These are phyloP conservation scores for Escovopsis sp. DNA, from an alignment of 2,329 filamentous ascomycete species.

Conservation along the genomic window DNA sequence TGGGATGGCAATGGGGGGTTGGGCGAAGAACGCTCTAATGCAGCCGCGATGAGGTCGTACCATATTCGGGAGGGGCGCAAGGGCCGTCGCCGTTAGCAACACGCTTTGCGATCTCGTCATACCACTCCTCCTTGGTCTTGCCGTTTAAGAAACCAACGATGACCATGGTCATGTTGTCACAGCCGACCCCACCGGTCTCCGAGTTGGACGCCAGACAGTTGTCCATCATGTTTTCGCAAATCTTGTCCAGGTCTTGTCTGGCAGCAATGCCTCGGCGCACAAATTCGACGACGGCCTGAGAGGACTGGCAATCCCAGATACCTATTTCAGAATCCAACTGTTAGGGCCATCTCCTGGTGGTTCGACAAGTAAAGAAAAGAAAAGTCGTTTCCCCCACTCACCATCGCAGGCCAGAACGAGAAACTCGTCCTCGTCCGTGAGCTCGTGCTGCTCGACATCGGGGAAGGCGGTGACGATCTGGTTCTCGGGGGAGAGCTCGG, in stretches of 20 bases:
- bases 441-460: slow-evolving; percentile 81
- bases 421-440: slow-evolving; percentile 90
- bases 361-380: too few species aligned
- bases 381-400: slow-evolving; percentile 28
- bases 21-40: slow-evolving; percentile 3
- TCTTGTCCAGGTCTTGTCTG: slow-evolving; percentile 85
- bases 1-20: too few species aligned
- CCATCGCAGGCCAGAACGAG: slow-evolving; percentile 84
- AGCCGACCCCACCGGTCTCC: slow-evolving; percentile 92
- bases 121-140: slow-evolving; percentile 95
- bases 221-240: slow-evolving; percentile 99
- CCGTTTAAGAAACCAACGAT: slow-evolving; percentile 80
- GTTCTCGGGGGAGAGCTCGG: slow-evolving; percentile 90
- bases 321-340: slow-evolving; percentile 34
- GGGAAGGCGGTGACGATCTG: slow-evolving; percentile 97
- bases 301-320: slow-evolving; percentile 99
- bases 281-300: slow-evolving; percentile 92
- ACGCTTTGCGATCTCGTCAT: slow-evolving; percentile 83
- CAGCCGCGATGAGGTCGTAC: slow-evolving; percentile 48
- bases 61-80: slow-evolving; percentile 97
- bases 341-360: too few species aligned
- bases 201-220: slow-evolving; percentile 97
- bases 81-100: slow-evolving; percentile 95
- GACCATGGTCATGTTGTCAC: slow-evolving; percentile 99
- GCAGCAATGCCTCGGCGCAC: slow-evolving; percentile 90